These are phyloP conservation scores for Phytopythium cucurbitacearum DNA, from an alignment of 352 stramenopile species.

Conservation along the genomic window DNA sequence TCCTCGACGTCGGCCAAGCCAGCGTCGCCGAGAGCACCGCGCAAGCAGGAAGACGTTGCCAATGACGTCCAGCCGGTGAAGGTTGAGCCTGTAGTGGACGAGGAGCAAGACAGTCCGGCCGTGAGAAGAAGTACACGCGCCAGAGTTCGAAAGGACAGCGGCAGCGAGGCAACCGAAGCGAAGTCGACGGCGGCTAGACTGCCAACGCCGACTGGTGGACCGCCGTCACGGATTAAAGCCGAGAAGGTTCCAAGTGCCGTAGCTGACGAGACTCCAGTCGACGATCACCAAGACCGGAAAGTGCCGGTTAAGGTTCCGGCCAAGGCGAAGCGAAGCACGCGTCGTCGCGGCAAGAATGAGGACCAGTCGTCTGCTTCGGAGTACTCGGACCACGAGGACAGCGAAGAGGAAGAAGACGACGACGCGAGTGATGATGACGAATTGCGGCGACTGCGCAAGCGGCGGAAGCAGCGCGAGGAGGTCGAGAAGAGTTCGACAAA, in stretches of 20 bases:
- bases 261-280: not conserved
- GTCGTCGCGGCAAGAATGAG: not conserved
- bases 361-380: conserved; percentile 5
- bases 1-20: not conserved
- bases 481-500: conserved; percentile 5
- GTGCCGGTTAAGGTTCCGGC: not conserved
- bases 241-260: not conserved
- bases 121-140: too few species aligned
- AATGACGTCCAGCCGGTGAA: not conserved
- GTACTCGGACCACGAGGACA: conserved; percentile 13
- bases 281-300: too few species aligned
- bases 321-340: not conserved
- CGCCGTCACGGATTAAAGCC: not conserved
- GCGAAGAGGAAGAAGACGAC: conserved; percentile 17
- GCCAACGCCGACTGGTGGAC: too few species aligned
- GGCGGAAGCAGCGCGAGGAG: conserved; percentile 2
- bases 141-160: too few species aligned
- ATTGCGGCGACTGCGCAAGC: conserved; percentile 7
- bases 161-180: too few species aligned
- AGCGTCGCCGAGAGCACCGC: not conserved
- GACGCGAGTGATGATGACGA: conserved; percentile 15
- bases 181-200: too few species aligned
- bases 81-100: too few species aligned
- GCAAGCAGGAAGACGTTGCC: not conserved
- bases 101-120: not conserved